Percentiles rank a stretch among this genome's conserved stretches.
These are phyloP conservation scores for Magnaporthiopsis poae DNA, from an alignment of 2,329 filamentous ascomycete species.

Conservation along the genomic window DNA sequence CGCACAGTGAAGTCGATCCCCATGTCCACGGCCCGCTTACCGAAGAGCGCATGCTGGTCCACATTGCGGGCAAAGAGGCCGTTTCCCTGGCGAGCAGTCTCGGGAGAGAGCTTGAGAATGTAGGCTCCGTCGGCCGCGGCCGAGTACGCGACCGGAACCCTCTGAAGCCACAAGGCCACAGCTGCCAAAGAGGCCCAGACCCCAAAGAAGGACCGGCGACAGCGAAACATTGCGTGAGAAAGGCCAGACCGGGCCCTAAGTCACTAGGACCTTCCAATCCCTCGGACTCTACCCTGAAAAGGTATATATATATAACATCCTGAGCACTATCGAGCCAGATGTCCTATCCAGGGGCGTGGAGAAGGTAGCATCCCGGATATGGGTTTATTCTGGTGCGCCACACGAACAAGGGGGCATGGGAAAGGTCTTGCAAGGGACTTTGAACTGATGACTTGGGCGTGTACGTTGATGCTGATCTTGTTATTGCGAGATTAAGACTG, in stretches of 20 bases:
- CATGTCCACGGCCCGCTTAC: not conserved
- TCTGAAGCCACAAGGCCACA: not conserved
- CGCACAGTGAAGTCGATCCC: not conserved
- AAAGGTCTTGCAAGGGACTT: too few relatives aligned
- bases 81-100: not conserved
- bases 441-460: too few relatives aligned
- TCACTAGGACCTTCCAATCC: too few relatives aligned
- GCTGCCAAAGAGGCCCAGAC: not conserved
- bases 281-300: too few relatives aligned
- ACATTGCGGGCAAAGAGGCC: not conserved
- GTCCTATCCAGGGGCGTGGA: too few relatives aligned
- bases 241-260: not conserved
- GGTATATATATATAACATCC: too few relatives aligned
- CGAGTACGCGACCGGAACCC: not conserved
- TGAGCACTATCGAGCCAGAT: too few relatives aligned
- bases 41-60: not conserved
- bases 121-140: not conserved
- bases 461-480: not conserved
- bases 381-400: too few relatives aligned
- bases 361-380: too few relatives aligned
- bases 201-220: not conserved
- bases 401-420: too few relatives aligned
- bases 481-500: not conserved
- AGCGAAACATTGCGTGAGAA: not conserved
- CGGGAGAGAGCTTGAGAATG: not conserved